Evolutionary conservation across 257 asterid species (phyloP), one percentile per base, ranked within the genome.

Genomic region (Henckelia pumila): DNA sequence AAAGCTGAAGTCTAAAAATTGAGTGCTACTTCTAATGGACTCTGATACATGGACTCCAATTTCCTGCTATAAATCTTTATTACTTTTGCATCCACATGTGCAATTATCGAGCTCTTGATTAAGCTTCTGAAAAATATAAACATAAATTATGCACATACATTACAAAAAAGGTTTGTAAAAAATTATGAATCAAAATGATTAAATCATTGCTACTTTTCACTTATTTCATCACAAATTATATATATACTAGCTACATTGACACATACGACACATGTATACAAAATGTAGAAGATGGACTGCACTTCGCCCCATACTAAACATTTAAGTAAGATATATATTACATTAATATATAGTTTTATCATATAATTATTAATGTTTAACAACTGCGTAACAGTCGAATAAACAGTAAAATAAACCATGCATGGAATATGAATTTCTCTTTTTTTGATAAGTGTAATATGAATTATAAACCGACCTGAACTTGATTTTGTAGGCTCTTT

Each of bases 61-160:
- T 35, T 64, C 6, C 23, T 61, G 75, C 70, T 78, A 78, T 5
- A 52, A 70, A 44, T 66, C 72, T 28, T 63, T 28, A 62, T 67
- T 75, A 28, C 30, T 28, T 72, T 76, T 73, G 80, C 95, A 86
- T 71, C 97, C 97, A 66, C 98, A 89, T 2, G 82, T 79, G 80
- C 98, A 92, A 57, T 67, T 70, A n/a, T 92, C 93, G 3, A 84
- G 74, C 16, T 88, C 95, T n/a, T 74, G 67, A 60, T 92, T 73
- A 52, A 92, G 83, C 61, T 79, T 84, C 98, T 92, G 90, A 9
- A 59, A 61, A 14, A 17, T 37, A 17, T 37, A 3, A 65, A 62
- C 22, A 65, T 29, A 56, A 22, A 23, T 3, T 3, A 44, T 24
- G 4, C 44, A 4, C 14, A 2, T 61, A 0, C 5, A 7, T 8